Evolutionary conservation across 1,139 yeast genomes (phyloP).

Genomic region (Hyphopichia pseudoburtonii): DNA sequence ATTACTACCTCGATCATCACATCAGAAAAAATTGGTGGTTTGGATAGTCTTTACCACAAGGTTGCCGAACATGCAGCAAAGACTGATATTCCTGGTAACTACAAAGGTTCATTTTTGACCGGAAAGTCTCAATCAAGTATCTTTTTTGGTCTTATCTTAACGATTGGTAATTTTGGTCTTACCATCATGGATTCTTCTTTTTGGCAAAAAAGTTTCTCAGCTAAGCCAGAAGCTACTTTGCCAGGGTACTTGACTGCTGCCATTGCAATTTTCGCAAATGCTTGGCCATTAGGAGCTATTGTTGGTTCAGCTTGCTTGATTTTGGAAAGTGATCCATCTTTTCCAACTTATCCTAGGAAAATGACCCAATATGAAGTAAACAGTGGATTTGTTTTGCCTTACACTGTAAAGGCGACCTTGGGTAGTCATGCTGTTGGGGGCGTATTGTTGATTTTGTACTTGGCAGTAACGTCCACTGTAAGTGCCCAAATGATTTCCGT

Average conservation of each 20-base stretch:
- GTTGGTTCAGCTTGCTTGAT: conserved; percentile 27
- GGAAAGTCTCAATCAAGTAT: conserved; percentile 33
- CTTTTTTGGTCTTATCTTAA: conserved; percentile 28
- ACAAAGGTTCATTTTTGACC: conserved; percentile 32
- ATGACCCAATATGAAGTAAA: conserved; percentile 25
- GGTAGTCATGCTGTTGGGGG: conserved; percentile 33
- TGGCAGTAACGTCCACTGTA: conserved; percentile 33
- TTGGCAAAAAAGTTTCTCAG: conserved; percentile 37
- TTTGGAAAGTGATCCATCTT: conserved; percentile 21
- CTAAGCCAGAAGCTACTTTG: conserved; percentile 32
- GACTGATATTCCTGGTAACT: conserved; percentile 30
- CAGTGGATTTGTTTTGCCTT: conserved; percentile 30
- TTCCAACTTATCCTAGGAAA: conserved; percentile 30
- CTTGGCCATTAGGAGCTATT: conserved; percentile 32
- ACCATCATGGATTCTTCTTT: conserved; percentile 32
- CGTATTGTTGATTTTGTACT: conserved; percentile 24
- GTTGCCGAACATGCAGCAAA: conserved; percentile 16
- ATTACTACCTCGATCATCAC: conserved; percentile 26
- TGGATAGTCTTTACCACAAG: conserved; percentile 26
- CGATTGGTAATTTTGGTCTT: conserved; percentile 30
- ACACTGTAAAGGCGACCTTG: conserved; percentile 23
- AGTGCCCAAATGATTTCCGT: conserved; percentile 34
- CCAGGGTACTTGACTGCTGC: conserved; percentile 41
- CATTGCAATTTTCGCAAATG: conserved; percentile 28
- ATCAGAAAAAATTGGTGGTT: conserved; percentile 27